Evolutionary conservation across 202 grass and related monocot genomes (phyloP).

Genomic region (Carex sylvatica): DNA sequence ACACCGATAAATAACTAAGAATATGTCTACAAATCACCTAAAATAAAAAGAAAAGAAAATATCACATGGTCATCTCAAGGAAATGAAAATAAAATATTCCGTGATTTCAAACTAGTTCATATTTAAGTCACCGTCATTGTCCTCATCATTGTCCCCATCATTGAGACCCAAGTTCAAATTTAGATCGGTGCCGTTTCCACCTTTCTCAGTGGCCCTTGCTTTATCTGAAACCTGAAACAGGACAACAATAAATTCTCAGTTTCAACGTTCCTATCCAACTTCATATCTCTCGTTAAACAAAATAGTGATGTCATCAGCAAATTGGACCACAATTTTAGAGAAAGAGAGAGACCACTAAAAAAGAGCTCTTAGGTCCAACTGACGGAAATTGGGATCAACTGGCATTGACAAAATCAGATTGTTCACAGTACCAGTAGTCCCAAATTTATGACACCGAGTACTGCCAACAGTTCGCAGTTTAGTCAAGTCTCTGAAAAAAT

Average conservation of each 20-base stretch:
- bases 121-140: slow-evolving; percentile 53
- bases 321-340: neutral
- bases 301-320: neutral
- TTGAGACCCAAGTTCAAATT: slow-evolving; percentile 88
- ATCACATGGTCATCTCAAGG: neutral
- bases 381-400: neutral
- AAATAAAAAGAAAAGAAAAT: neutral
- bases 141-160: slow-evolving; percentile 60
- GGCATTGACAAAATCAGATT: neutral
- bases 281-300: neutral
- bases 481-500: neutral
- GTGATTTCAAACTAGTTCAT: slow-evolving; percentile 30
- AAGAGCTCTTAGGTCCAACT: neutral
- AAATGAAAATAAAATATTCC: neutral
- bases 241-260: slow-evolving; percentile 5
- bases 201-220: slow-evolving; percentile 40
- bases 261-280: neutral
- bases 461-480: neutral
- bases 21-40: slow-evolving; percentile 14
- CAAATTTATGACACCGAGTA: neutral
- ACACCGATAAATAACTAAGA: slow-evolving; percentile 10
- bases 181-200: slow-evolving; percentile 56
- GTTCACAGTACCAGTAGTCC: neutral
- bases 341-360: neutral
- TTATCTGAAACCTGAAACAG: slow-evolving; percentile 56